Base-by-base conservation (phyloP, 805 yeast species). In the Cephaloascus fragrans region DNA sequence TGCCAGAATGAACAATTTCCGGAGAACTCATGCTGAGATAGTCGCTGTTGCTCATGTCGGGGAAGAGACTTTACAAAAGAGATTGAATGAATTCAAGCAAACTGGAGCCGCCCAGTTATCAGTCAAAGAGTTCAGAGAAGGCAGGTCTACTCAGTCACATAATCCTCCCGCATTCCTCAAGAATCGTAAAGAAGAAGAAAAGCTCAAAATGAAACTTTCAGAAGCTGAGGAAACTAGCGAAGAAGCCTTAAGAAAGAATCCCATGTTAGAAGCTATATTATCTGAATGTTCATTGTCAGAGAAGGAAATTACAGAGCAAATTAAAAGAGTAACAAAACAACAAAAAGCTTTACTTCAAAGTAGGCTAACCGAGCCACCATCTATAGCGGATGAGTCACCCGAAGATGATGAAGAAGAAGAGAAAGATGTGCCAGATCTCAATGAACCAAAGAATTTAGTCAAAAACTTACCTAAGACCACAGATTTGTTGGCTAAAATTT, bases 21-120 rank as follows among this genome's bases (percentile, higher is more conserved):
- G 96, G 53, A 71, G 97, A 52, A 81, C 95, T 2, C 96, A 90
- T 56, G 75, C 89, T 1, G 97, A 94, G 56, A 82, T 93, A 39
- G 97, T 90, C 15, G 90, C 94, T 0, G 93, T 93, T 5, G 90
- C 97, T 1, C 95, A 87, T 56, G 89, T 93, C 19, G 96, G 96
- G 4, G 95, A 87, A 50, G 93, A 84, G 43, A 94, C 99, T 1
- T 70, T 93, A 36, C 97, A 93, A 55, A 75, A 85, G 47, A 72
- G 99, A 47, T 70, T 93, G 47, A 83, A 83, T 48, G 99, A 93
- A 61, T 93, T 93, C 55, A 80, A 77, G 47, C 68, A 69, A 39
- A 88, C 97, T 0, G 64, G 73, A 15, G 78, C 95, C 0, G 95
- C 87, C 1, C 62, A 64, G 8, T 59, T 90, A 44, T 77, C 95